A percentile compares a stretch with the other conserved stretches of the same genome.
Conservation (phyloP, 2,329 filamentous ascomycete genomes). For the Amauroascus niger region DNA sequence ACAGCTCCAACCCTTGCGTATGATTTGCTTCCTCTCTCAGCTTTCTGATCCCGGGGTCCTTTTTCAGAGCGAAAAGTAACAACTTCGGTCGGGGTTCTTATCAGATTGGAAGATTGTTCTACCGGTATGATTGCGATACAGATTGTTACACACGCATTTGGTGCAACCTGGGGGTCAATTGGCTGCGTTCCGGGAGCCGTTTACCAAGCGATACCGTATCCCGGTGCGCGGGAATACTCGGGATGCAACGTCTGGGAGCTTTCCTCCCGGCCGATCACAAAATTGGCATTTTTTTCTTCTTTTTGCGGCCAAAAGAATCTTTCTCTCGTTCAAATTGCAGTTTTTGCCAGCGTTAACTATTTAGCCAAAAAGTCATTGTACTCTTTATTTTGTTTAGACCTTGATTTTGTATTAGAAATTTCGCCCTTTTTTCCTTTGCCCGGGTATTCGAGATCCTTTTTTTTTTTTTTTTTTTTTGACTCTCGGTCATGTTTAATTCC, state of each 20-base stretch:
- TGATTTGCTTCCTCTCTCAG: too few species aligned
- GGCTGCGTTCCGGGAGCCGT: neutral
- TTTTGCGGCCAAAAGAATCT: neutral
- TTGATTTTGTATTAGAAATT: neutral
- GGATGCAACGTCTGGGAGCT: neutral
- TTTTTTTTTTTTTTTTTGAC: neutral
- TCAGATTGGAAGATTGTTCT: neutral
- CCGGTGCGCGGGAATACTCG: constrained; percentile 10
- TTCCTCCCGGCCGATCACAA: constrained; percentile 1
- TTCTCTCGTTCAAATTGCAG: constrained; percentile 6
- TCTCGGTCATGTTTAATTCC: constrained; percentile 12
- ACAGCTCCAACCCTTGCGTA: too few species aligned
- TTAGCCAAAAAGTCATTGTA: constrained; percentile 1
- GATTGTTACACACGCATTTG: neutral
- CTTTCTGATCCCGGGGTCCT: too few species aligned
- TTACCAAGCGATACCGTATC: constrained; percentile 4
- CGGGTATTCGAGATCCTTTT: neutral
- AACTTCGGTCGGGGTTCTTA: too few species aligned
- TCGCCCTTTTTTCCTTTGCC: neutral
- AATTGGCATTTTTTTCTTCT: neutral
- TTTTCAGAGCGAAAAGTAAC: too few species aligned
- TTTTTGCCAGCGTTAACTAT: too few species aligned
- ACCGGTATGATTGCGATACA: constrained; percentile 1
- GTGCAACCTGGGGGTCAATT: too few species aligned
- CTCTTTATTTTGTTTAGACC: neutral